Base-by-base conservation (phyloP, 1,139 yeast species). In the Saccharomyces hybrid region DNA sequence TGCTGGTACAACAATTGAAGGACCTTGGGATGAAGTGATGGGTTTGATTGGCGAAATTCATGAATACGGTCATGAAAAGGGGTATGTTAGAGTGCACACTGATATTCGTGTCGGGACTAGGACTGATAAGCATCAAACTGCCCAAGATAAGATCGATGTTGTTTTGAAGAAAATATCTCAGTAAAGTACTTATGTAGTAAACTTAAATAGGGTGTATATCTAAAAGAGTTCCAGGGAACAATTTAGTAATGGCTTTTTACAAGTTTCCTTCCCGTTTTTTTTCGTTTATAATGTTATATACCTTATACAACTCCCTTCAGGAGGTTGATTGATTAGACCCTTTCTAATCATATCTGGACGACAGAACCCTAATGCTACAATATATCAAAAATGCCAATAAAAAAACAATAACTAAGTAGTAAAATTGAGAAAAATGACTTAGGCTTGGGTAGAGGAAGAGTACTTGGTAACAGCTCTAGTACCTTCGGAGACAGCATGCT, bases 1-100 rank as follows among this genome's bases (percentile, higher is more conserved):
- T 60, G 96, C 96, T 1, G 96, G 96, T 5, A 88, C 96, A 8
- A 88, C 96, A 4, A 85, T 88, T 64, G 80, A 86, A 63, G 97
- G 97, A 0, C 90, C 90, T n/a, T 89, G 96, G 96, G 82, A 83
- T 64, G 88, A 86, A 54, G 96, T 89, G 2, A 86, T 84, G 81
- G 80, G 76, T 31, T 73, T 87, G 54, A 85, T 89, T 62, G 96
- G 96, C n/a, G 78, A 81, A 61, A 74, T 88, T 63, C 97, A 89
- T 64, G 83, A 84, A 63, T 73, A 75, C 51, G 78, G 88, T 51
- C 97, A 89, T 65, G 74, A 73, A 4, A 71, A 76, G 61, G 96
- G 95, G 1, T 81, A 86, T 14, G 78, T 84, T 13, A 77, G 97
- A 65, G 82, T 88, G 53, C 97, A 89, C 67, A 82, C 89, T 60